These are phyloP conservation scores for Erysiphe neolycopersici DNA, from an alignment of 2,329 filamentous ascomycete genomes.

Conservation along the genomic window DNA sequence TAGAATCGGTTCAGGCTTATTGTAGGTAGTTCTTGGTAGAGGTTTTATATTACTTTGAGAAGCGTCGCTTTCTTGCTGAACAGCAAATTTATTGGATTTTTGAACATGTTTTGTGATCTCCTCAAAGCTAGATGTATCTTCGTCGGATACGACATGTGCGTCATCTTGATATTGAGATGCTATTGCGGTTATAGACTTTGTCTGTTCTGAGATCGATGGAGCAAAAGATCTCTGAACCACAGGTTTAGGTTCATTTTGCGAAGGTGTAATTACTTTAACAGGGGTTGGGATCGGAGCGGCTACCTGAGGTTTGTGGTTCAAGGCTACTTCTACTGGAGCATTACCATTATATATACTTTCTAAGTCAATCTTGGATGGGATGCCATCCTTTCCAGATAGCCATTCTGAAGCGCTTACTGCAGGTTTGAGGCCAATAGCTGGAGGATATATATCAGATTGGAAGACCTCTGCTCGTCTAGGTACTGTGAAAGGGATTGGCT, in stretches of 20 bases:
- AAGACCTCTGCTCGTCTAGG: slow-evolving; percentile 81
- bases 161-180: slow-evolving; percentile 68
- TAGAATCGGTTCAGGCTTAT: slow-evolving; percentile 12
- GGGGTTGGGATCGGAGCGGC: slow-evolving; percentile 20
- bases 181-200: slow-evolving; percentile 60
- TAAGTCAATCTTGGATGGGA: slow-evolving; percentile 80
- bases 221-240: slow-evolving; percentile 26
- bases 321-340: slow-evolving; percentile 48
- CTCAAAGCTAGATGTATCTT: slow-evolving; percentile 54
- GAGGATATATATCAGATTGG: slow-evolving; percentile 92
- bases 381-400: slow-evolving; percentile 57
- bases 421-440: slow-evolving; percentile 52
- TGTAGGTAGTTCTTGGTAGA: slow-evolving; percentile 6
- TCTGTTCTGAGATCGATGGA: slow-evolving; percentile 57
- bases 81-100: slow-evolving; percentile 19
- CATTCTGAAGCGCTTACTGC: slow-evolving; percentile 61
- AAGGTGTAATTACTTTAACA: slow-evolving; percentile 16
- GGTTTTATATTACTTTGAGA: slow-evolving; percentile 17
- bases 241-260: slow-evolving; percentile 24
- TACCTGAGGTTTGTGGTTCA: slow-evolving; percentile 35
- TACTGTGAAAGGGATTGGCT: slow-evolving; percentile 93
- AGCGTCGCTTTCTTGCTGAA: slow-evolving; percentile 18
- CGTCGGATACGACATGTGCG: slow-evolving; percentile 30
- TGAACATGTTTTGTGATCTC: slow-evolving; percentile 54
- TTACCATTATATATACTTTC: slow-evolving; percentile 75